A percentile compares a stretch with the other conserved stretches of the same genome.
These are phyloP conservation scores for Pseudofabraea citricarpa DNA, from an alignment of 2,329 filamentous ascomycete species.

Conservation along the genomic window DNA sequence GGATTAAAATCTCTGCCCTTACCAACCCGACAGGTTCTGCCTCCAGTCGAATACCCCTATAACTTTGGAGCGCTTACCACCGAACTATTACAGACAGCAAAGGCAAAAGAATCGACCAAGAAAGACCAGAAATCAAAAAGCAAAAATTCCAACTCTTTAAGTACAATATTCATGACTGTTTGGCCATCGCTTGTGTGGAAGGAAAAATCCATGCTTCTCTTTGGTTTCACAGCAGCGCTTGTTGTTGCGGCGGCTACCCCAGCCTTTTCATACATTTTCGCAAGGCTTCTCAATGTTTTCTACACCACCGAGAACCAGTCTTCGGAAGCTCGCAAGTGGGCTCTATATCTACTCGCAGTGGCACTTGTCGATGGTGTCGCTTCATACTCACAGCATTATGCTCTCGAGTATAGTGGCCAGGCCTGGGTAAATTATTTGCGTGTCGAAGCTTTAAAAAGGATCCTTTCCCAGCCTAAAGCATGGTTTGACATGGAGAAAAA, in stretches of 20 bases:
- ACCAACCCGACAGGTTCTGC: neutral
- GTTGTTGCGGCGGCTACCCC: slow-evolving; percentile 32
- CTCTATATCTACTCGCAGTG: slow-evolving; percentile 63
- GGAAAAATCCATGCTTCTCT: slow-evolving; percentile 49
- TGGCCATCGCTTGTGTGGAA: slow-evolving; percentile 56
- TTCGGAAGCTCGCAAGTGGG: slow-evolving; percentile 46
- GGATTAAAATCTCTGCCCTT: neutral
- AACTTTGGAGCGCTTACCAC: no score
- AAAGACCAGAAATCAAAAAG: neutral
- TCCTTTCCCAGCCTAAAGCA: slow-evolving; percentile 68
- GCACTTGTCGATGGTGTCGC: slow-evolving; percentile 61
- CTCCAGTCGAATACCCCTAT: neutral
- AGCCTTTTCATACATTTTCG: slow-evolving; percentile 70
- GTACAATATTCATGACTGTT: slow-evolving; percentile 60
- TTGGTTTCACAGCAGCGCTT: slow-evolving; percentile 45
- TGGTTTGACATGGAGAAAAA: slow-evolving; percentile 76
- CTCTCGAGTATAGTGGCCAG: slow-evolving; percentile 68
- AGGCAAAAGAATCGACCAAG: neutral
- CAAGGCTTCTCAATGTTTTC: slow-evolving; percentile 67
- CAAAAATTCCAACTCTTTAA: slow-evolving; percentile 33
- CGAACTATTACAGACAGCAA: neutral
- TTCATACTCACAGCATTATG: slow-evolving; percentile 62
- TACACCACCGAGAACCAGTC: slow-evolving; percentile 39
- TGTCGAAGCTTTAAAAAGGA: slow-evolving; percentile 58
- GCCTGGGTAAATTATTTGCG: slow-evolving; percentile 73